Evolutionary conservation across 2,329 filamentous ascomycete species (phyloP), one percentile per base, ranked within the genome.

Genomic region (Ophiostoma piceae): DNA sequence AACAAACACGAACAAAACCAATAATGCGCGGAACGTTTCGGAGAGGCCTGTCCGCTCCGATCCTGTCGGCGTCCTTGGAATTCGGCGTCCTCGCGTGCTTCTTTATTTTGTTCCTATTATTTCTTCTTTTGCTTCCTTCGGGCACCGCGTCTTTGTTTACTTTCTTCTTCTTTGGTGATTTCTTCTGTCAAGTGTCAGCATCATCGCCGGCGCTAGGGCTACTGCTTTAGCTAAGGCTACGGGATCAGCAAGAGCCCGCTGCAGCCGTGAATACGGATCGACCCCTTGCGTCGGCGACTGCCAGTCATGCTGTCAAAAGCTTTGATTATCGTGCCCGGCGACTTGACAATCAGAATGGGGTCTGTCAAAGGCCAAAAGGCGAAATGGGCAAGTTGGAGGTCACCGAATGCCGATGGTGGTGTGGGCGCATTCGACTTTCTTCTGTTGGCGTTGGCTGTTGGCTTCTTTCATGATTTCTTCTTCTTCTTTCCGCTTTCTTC

Each of bases 281-380:
- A 60, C 26, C 57, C 57, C 57, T 62, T 62, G 57, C 57, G 26
- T 62, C 57, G 57, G 57, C 11, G 57, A 62, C 57, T 57, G 57
- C 57, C 57, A 32, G 57, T 32, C 57, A 8, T 3, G 5, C 5
- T 62, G n/a, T 12, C 19, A 9, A 35, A 35, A 35, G 22, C 3
- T 57, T 57, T 35, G 35, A 35, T 35, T 35, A 35, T 35, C 35
- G 51, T 62, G 26, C 57, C 57, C 26, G 57, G 26, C 11, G 12
- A 62, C 35, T 9, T 22, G 14, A 14, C 26, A 62, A 62, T 14
- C 16, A 32, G 14, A 32, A 57, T 26, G 51, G 51, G 43, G 16
- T 47, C 16, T 16, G 43, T 47, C 43, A 47, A 47, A 16, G 35
- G 4, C 35, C 26, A 29, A 29, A 29, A 29, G 26, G 26, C 26